A percentile compares a stretch with the other conserved stretches of the same genome.
Conservation (phyloP, 2,329 filamentous ascomycete species). For the Diaporthe sp. region DNA sequence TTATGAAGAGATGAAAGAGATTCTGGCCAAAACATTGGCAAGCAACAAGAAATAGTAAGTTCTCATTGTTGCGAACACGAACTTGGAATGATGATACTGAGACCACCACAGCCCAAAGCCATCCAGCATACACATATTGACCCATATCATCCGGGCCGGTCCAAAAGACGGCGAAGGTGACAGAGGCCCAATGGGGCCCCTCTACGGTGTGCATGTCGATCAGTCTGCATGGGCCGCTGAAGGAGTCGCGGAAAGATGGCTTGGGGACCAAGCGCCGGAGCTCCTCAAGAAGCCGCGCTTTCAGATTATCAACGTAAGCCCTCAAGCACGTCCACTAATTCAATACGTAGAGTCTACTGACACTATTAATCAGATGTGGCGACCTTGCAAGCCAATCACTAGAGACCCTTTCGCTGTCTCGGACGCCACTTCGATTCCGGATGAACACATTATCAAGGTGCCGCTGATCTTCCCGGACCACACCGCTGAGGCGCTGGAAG, state of each 20-base stretch:
- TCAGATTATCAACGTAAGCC: constrained; percentile 30
- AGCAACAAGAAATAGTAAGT: constrained; percentile 25
- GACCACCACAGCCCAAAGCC: constrained; percentile 6
- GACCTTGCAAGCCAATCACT: constrained; percentile 37
- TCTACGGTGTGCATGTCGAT: constrained; percentile 28
- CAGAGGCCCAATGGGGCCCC: not conserved
- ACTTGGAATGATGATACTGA: not conserved
- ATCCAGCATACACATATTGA: constrained; percentile 33
- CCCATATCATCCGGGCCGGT: constrained; percentile 28
- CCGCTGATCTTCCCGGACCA: constrained; percentile 56
- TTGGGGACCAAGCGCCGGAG: constrained; percentile 15
- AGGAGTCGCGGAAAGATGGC: constrained; percentile 22
- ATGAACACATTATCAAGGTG: constrained; percentile 54
- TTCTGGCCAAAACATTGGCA: constrained; percentile 10
- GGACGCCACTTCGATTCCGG: constrained; percentile 54
- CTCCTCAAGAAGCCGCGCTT: constrained; percentile 26
- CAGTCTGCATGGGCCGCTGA: constrained; percentile 18
- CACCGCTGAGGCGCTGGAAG: constrained; percentile 52
- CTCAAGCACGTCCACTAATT: not conserved
- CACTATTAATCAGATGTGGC: constrained; percentile 2
- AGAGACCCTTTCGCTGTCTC: constrained; percentile 59
- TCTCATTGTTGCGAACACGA: not conserved
- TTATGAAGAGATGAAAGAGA: constrained; percentile 22
- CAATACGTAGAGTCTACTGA: not conserved
- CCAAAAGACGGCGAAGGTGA: constrained; percentile 21